Conservation (phyloP, 106 monocot species). For the Phalaenopsis equestris region DNA sequence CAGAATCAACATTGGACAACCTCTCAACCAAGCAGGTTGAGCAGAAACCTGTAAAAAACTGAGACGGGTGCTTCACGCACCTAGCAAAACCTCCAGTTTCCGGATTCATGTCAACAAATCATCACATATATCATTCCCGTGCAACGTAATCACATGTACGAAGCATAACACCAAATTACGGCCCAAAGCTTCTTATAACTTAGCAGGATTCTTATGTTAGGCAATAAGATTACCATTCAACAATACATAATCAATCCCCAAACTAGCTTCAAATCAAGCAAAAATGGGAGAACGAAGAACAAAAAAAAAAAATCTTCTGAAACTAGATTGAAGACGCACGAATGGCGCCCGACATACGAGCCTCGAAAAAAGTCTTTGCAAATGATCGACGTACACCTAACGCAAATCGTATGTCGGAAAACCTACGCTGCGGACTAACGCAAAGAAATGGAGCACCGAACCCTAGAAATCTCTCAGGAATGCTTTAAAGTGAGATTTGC, state of each 20-base stretch:
- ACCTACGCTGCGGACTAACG: neutral
- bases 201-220: neutral
- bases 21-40: conserved; percentile 71
- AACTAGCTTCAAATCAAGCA: neutral
- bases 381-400: neutral
- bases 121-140: neutral
- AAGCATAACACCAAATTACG: neutral
- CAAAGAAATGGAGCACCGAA: neutral
- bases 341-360: neutral
- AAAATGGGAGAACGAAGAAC: neutral
- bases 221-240: neutral
- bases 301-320: neutral
- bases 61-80: conserved; percentile 69
- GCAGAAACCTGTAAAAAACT: conserved; percentile 74
- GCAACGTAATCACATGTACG: neutral
- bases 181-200: neutral
- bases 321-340: neutral
- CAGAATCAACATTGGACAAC: conserved; percentile 36
- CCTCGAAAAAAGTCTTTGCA: no score
- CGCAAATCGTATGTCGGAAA: neutral
- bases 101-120: conserved; percentile 26
- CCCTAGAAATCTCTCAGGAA: neutral
- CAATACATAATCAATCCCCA: neutral
- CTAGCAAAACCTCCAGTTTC: conserved; percentile 25
- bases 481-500: neutral